Percentiles rank a stretch among this genome's conserved stretches.
phyloP scores from a whole-genome alignment of 768 basidiomycete genomes.

The Suillus subaureus region DNA sequence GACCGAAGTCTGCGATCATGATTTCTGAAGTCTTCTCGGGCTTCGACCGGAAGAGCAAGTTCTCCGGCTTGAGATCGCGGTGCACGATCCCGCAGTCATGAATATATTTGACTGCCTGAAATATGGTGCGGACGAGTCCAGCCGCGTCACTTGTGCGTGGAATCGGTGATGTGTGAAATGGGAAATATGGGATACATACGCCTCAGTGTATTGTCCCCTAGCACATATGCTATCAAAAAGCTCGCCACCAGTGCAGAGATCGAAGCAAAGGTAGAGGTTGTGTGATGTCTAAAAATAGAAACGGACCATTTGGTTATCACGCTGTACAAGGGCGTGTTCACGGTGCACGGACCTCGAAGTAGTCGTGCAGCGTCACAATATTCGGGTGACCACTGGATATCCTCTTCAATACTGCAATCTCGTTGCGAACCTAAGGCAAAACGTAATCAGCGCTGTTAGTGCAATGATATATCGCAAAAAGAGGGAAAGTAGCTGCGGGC shows the following conservation, averaged over 20 bases:
- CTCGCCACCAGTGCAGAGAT: slow-evolving; percentile 96
- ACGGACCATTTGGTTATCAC: neutral
- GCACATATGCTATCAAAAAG: slow-evolving; percentile 99
- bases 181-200: slow-evolving; percentile 50
- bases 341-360: slow-evolving; percentile 75
- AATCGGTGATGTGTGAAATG: slow-evolving; percentile 22
- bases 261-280: slow-evolving; percentile 93
- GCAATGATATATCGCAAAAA: slow-evolving; percentile 19
- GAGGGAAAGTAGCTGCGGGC: neutral
- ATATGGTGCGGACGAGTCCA: slow-evolving; percentile 81
- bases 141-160: slow-evolving; percentile 76
- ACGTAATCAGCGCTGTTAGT: slow-evolving; percentile 13
- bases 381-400: slow-evolving; percentile 89
- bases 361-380: slow-evolving; percentile 93
- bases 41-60: slow-evolving; percentile 89
- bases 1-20: slow-evolving; percentile 96
- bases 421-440: slow-evolving; percentile 80
- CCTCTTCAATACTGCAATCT: slow-evolving; percentile 92
- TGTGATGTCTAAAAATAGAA: slow-evolving; percentile 66
- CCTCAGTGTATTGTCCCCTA: slow-evolving; percentile 95
- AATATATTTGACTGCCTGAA: slow-evolving; percentile 87
- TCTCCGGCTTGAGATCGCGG: slow-evolving; percentile 96
- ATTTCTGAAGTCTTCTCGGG: slow-evolving; percentile 87
- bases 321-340: slow-evolving; percentile 3
- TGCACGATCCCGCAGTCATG: slow-evolving; percentile 94